A percentile compares a stretch with the other conserved stretches of the same genome.
Evolutionary conservation across 352 stramenopile species (phyloP).

Genomic region (Pythium plurisporium): DNA sequence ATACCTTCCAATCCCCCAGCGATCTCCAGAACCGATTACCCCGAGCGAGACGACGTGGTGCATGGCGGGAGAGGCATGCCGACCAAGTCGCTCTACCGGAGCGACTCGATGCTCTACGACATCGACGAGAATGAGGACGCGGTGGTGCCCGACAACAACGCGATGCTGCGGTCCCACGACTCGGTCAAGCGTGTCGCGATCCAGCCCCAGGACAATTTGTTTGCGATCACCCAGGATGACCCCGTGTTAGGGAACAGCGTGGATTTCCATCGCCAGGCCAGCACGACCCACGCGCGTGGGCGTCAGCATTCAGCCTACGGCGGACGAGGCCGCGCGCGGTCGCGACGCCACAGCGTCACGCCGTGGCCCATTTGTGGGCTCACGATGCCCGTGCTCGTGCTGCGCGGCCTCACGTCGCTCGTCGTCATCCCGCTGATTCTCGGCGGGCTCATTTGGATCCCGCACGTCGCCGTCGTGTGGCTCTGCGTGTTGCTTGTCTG

Average conservation of each 20-base stretch:
- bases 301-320: not conserved
- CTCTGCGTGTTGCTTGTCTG: slow-evolving; percentile 18
- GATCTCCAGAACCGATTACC: too few relatives aligned
- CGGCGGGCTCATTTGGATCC: slow-evolving; percentile 13
- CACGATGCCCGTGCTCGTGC: slow-evolving; percentile 6
- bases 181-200: slow-evolving; percentile 14
- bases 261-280: slow-evolving; percentile 14
- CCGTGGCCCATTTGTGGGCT: slow-evolving; percentile 17
- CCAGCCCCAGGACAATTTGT: not conserved
- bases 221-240: slow-evolving; percentile 13
- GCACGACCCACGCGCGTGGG: slow-evolving; percentile 5
- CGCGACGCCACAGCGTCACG: slow-evolving; percentile 9
- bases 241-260: slow-evolving; percentile 12
- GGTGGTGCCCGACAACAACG: not conserved
- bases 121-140: slow-evolving; percentile 26
- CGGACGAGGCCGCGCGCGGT: slow-evolving; percentile 4
- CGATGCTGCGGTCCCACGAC: not conserved
- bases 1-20: too few relatives aligned
- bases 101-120: slow-evolving; percentile 18
- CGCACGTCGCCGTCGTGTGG: slow-evolving; percentile 7
- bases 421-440: slow-evolving; percentile 13
- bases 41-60: too few relatives aligned
- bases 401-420: slow-evolving; percentile 13
- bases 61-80: slow-evolving; percentile 5
- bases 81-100: slow-evolving; percentile 10